phyloP scores from a whole-genome alignment of 805 yeast genomes.

The Saccharomycopsis sp. region DNA sequence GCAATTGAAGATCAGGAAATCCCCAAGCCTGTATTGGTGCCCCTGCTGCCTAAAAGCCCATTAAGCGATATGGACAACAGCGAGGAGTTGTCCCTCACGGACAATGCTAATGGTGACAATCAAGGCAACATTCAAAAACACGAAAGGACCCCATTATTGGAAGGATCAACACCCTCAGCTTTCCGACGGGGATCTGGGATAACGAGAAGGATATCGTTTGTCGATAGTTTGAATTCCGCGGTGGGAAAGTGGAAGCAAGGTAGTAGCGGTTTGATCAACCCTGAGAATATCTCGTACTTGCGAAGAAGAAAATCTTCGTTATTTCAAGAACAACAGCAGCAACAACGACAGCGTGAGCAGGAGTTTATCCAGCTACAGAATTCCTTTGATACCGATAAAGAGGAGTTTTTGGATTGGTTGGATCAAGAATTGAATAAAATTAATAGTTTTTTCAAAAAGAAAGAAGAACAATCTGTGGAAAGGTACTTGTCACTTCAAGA shows the following conservation, averaged over 20 bases:
- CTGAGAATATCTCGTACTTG: constrained; percentile 1
- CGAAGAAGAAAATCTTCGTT: background rate
- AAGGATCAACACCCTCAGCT: background rate
- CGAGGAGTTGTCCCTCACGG: background rate
- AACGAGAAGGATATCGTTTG: constrained; percentile 25
- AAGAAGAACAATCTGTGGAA: constrained; percentile 53
- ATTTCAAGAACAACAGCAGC: too few species aligned
- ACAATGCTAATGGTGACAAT: too few species aligned
- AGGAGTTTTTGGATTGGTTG: constrained; percentile 60
- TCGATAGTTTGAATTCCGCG: constrained; percentile 22
- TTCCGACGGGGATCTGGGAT: background rate
- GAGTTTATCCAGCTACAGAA: constrained; percentile 13
- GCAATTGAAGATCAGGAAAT: constrained; percentile 15
- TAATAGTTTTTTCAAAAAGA: constrained; percentile 50
- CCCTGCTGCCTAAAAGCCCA: background rate
- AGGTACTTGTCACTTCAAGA: constrained; percentile 58
- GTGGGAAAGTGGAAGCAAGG: too few species aligned
- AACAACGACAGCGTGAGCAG: too few species aligned
- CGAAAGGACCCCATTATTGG: constrained; percentile 21
- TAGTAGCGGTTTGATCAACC: background rate
- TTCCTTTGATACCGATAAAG: constrained; percentile 30
- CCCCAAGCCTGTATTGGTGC: background rate
- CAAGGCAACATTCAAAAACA: background rate
- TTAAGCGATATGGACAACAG: background rate
- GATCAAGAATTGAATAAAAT: constrained; percentile 54